Evolutionary conservation across 1,139 yeast genomes (phyloP).

Genomic region (Pichia sp.): DNA sequence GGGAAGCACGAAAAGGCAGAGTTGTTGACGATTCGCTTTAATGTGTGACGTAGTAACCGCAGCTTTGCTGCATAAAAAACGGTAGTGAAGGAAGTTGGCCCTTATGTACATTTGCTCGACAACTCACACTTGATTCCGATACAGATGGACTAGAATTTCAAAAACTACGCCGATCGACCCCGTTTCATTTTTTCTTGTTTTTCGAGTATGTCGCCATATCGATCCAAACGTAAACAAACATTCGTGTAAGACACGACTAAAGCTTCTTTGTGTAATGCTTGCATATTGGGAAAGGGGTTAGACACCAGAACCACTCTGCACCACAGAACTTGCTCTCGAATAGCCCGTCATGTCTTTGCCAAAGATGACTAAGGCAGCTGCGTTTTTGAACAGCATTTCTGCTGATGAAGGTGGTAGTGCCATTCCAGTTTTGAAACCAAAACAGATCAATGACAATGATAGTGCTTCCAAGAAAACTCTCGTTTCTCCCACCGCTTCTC

Average conservation of each 20-base stretch:
- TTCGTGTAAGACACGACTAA: neutral
- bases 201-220: neutral
- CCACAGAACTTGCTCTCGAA: neutral
- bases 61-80: too few relatives aligned
- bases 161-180: too few relatives aligned
- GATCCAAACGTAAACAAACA: neutral
- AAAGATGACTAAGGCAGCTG: slow-evolving; percentile 6
- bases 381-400: slow-evolving; percentile 2
- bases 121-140: too few relatives aligned
- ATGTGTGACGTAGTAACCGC: too few relatives aligned
- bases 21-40: too few relatives aligned
- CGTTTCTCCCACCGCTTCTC: slow-evolving; percentile 13
- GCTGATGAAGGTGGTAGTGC: neutral
- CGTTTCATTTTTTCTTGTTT: too few relatives aligned
- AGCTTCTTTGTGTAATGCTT: neutral
- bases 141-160: too few relatives aligned
- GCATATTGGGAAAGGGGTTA: too few relatives aligned
- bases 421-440: slow-evolving; percentile 1
- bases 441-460: neutral
- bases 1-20: too few relatives aligned
- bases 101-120: too few relatives aligned
- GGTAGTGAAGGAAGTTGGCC: neutral
- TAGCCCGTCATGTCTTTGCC: neutral
- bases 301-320: neutral
- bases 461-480: neutral